Percentiles rank a stretch among this genome's conserved stretches.
These are phyloP conservation scores for Fusarium guadeloupense DNA, from an alignment of 2,329 filamentous ascomycete species.

Conservation along the genomic window DNA sequence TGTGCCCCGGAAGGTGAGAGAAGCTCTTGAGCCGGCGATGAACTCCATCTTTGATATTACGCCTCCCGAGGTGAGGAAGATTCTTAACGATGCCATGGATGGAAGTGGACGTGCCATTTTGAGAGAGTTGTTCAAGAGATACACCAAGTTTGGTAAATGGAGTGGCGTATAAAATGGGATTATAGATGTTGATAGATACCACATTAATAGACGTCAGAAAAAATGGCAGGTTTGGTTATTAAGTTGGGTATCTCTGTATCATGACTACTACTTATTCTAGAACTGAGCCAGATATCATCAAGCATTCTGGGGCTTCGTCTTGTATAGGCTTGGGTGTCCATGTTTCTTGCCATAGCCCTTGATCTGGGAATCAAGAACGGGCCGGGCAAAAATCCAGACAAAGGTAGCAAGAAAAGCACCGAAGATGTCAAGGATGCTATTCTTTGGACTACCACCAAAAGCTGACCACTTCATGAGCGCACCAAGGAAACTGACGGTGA, in stretches of 20 bases:
- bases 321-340: slow-evolving; percentile 65
- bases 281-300: neutral
- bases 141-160: slow-evolving; percentile 72
- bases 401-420: slow-evolving; percentile 63
- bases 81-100: slow-evolving; percentile 69
- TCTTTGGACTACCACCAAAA: slow-evolving; percentile 65
- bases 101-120: slow-evolving; percentile 67
- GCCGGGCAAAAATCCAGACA: slow-evolving; percentile 66
- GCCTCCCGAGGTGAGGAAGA: slow-evolving; percentile 61
- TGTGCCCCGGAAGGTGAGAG: slow-evolving; percentile 60
- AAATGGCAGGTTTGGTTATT: slow-evolving; percentile 11
- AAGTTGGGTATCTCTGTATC: slow-evolving; percentile 33
- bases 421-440: slow-evolving; percentile 68
- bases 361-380: slow-evolving; percentile 67
- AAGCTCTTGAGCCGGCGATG: slow-evolving; percentile 66
- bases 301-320: slow-evolving; percentile 40
- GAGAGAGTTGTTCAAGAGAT: slow-evolving; percentile 66
- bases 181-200: slow-evolving; percentile 33
- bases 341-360: slow-evolving; percentile 64
- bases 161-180: slow-evolving; percentile 58
- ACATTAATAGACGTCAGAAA: slow-evolving; percentile 18
- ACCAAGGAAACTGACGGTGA: slow-evolving; percentile 79
- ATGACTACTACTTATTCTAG: neutral
- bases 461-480: slow-evolving; percentile 72
- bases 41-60: slow-evolving; percentile 69